Conservation (phyloP, 1,139 yeast genomes). For the Saccharomyces hybrid region DNA sequence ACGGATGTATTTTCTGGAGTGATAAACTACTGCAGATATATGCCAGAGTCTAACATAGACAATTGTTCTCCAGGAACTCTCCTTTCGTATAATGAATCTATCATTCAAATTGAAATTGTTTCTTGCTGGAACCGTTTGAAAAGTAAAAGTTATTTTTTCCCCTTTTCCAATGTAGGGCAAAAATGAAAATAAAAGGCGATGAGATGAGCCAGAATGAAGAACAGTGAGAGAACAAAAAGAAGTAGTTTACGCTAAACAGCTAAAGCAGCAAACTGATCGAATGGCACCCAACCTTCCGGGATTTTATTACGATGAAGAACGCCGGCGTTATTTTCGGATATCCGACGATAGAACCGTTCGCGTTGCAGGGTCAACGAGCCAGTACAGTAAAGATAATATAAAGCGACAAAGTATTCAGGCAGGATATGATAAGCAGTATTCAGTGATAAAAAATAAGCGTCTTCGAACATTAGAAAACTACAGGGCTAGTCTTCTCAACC, state of each 20-base stretch:
- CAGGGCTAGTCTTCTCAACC: neutral
- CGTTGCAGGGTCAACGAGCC: conserved; percentile 1
- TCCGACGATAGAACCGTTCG: neutral
- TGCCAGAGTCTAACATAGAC: conserved; percentile 5
- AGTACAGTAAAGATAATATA: neutral
- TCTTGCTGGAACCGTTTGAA: neutral
- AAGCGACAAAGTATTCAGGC: neutral
- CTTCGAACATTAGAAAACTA: neutral
- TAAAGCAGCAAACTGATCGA: neutral
- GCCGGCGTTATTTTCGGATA: conserved; percentile 39
- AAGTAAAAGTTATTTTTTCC: too few relatives aligned
- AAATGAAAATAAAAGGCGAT: neutral
- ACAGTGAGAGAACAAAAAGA: neutral
- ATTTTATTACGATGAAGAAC: conserved; percentile 39
- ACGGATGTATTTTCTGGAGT: conserved; percentile 35
- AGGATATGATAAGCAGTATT: neutral
- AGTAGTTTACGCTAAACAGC: too few relatives aligned
- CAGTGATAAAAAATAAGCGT: neutral
- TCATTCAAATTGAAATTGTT: too few relatives aligned
- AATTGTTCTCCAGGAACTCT: neutral
- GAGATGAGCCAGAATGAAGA: neutral
- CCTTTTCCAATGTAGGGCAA: neutral
- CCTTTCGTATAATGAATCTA: neutral
- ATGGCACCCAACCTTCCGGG: conserved; percentile 38
- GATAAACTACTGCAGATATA: conserved; percentile 19